Conservation (phyloP, 1,284 basidiomycete genomes). For the Agroathelia rolfsii region DNA sequence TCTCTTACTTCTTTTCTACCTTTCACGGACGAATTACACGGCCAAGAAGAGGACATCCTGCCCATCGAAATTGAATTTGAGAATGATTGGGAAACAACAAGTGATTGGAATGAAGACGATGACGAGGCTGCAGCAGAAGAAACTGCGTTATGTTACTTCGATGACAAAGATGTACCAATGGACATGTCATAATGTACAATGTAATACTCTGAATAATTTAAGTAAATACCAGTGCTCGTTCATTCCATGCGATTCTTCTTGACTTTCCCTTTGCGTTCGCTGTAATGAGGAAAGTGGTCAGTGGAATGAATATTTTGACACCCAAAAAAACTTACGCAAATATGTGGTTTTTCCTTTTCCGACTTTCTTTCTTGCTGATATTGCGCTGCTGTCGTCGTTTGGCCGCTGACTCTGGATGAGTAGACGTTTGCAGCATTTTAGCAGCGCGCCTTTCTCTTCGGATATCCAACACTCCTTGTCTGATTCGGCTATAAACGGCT, state of each 20-base stretch:
- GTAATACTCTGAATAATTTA: no score
- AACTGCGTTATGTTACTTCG: conserved; percentile 48
- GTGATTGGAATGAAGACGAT: conserved; percentile 85
- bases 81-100: conserved; percentile 84
- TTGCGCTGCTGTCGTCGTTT: conserved; percentile 65
- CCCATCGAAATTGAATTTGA: conserved; percentile 84
- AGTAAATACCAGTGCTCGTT: conserved; percentile 2
- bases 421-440: conserved; percentile 39
- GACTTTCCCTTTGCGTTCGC: conserved; percentile 28
- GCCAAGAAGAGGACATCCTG: conserved; percentile 35
- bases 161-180: conserved; percentile 39
- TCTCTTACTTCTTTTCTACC: conserved; percentile 52
- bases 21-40: conserved; percentile 30
- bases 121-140: conserved; percentile 66
- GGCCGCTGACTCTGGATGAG: conserved; percentile 70
- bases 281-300: conserved; percentile 10
- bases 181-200: conserved; percentile 36
- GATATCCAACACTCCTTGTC: conserved; percentile 60
- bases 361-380: conserved; percentile 67
- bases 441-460: conserved; percentile 67
- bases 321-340: conserved; percentile 39
- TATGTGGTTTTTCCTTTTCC: conserved; percentile 62
- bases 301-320: not conserved
- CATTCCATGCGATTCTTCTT: conserved; percentile 27
- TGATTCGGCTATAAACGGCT: conserved; percentile 67